Conservation (phyloP, 306 rosid species). For the Rosa chinensis region DNA sequence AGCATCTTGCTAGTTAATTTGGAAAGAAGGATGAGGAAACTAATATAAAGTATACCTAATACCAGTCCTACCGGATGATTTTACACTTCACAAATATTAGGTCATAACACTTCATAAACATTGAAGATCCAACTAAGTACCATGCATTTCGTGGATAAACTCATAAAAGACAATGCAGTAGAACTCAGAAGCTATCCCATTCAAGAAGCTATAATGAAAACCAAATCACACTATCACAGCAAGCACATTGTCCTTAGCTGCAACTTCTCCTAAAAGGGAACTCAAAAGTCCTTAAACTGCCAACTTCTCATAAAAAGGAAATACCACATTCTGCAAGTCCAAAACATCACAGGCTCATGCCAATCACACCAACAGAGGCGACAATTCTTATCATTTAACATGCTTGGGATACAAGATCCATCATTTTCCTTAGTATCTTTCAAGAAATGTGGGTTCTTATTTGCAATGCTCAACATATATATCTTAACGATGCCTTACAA, state of each 20-base stretch:
- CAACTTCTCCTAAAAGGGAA: background rate
- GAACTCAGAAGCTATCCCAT: background rate
- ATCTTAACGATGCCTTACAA: background rate
- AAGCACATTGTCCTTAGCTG: background rate
- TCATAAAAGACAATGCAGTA: background rate
- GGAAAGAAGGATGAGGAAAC: no score
- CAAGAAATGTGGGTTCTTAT: no score
- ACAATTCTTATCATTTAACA: background rate
- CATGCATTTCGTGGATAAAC: no score
- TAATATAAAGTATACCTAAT: no score
- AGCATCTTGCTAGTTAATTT: no score
- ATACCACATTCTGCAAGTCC: background rate
- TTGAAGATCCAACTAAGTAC: no score
- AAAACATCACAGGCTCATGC: background rate
- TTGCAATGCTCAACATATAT: background rate
- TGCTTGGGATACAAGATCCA: background rate
- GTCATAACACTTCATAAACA: no score
- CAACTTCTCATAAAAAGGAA: background rate
- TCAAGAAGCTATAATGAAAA: background rate
- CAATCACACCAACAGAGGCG: background rate
- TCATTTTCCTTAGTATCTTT: background rate
- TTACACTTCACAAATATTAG: no score
- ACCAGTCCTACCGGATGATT: no score
- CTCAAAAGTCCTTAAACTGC: no score
- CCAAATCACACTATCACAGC: background rate